Evolutionary conservation across 2,329 filamentous ascomycete genomes (phyloP).

Genomic region (Triangularia setosa): DNA sequence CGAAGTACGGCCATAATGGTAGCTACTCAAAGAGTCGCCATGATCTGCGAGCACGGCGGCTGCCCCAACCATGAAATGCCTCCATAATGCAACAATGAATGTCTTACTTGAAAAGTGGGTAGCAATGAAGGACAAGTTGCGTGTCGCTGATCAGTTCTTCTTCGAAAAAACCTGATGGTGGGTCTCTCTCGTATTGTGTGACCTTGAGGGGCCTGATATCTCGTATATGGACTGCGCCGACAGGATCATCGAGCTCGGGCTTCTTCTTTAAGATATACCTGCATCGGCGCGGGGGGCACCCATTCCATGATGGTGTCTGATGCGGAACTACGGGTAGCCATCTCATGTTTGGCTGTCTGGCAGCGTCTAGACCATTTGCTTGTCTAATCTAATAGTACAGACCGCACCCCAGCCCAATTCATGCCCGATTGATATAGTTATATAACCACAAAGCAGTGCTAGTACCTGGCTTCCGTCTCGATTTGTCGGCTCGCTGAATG

Average conservation of each 20-base stretch:
- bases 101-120: background rate
- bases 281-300: background rate
- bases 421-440: background rate
- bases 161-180: background rate
- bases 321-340: no score
- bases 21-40: background rate
- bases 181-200: background rate
- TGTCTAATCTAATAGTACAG: no score
- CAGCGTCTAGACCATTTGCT: no score
- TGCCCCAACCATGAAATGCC: background rate
- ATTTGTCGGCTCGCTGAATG: background rate
- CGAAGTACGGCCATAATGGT: background rate
- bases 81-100: background rate
- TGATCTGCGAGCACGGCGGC: background rate
- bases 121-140: background rate
- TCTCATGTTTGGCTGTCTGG: no score
- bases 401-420: background rate
- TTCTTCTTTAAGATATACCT: background rate
- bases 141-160: background rate
- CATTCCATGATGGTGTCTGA: background rate
- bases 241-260: background rate
- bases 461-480: background rate
- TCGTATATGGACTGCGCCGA: background rate
- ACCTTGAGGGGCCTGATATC: no score
- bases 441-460: background rate